These are phyloP conservation scores for Metschnikowia colocasiae DNA, from an alignment of 805 yeast genomes.

Conservation along the genomic window DNA sequence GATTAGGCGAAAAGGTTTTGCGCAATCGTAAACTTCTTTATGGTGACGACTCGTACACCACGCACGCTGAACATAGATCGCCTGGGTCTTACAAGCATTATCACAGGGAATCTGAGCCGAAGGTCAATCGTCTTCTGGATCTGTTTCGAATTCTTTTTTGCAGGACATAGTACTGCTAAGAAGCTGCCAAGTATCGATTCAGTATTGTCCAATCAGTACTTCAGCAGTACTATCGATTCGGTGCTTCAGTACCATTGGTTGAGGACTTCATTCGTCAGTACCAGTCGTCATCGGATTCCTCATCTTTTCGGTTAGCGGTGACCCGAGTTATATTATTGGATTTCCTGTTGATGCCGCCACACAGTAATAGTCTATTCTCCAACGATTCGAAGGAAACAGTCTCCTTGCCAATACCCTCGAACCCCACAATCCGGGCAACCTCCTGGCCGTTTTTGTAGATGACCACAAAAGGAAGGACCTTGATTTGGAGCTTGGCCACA, in stretches of 20 bases:
- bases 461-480: slow-evolving; percentile 68
- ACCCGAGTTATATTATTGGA: slow-evolving; percentile 27
- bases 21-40: slow-evolving; percentile 1
- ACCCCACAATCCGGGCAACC: slow-evolving; percentile 60
- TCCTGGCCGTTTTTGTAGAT: slow-evolving; percentile 61
- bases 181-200: too few relatives aligned
- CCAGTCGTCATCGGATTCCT: slow-evolving; percentile 29
- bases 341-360: slow-evolving; percentile 30
- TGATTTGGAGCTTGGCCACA: slow-evolving; percentile 56
- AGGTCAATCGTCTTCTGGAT: not conserved
- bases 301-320: slow-evolving; percentile 18
- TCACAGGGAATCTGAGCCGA: not conserved
- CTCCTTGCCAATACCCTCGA: slow-evolving; percentile 52
- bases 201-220: too few relatives aligned
- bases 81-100: not conserved
- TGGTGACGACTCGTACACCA: not conserved
- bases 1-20: slow-evolving; percentile 5
- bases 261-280: too few relatives aligned
- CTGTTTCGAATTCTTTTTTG: not conserved
- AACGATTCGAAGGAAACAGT: slow-evolving; percentile 46
- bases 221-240: too few relatives aligned
- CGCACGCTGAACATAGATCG: not conserved
- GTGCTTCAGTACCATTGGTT: too few relatives aligned
- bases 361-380: slow-evolving; percentile 33
- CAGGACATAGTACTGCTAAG: not conserved